Evolutionary conservation across 768 basidiomycete species (phyloP), one percentile per base, ranked within the genome.

Genomic region (Cyclocybe cylindracea): DNA sequence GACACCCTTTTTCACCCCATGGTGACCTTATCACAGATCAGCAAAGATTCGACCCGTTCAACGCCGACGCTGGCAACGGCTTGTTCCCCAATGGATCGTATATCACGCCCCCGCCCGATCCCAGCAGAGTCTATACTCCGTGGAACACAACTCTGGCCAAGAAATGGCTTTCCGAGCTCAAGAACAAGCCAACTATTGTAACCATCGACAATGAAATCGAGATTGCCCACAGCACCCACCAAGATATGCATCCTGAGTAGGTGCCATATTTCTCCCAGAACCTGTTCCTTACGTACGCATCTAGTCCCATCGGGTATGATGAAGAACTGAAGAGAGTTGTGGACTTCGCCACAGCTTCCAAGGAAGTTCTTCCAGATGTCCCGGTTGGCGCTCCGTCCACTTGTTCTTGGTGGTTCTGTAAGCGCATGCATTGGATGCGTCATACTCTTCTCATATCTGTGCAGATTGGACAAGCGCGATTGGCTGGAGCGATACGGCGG

Each of bases 181-280:
- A 60, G 39, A 74, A 80, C 68, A 80, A 79, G 59, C 80, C 80
- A 1, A 66, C 63, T 3, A 66, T 80, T 40, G 71, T 80, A 10
- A 67, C 77, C 5, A 70, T 82, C 49, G 80, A 82, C 60, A 82
- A 82, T 59, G 80, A 82, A 61, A 82, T 82, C 11, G 80, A 82
- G 60, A 82, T 82, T 47, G 77, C 80, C 10, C 65, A 66, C 45
- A 76, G 59, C 54, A 82, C 80, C 13, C 80, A 82, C 58, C 76
- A 78, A 61, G 80, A 82, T 54, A 82, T 82, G 78, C 80, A 82
- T 58, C 79, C 80, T 2, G 56, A 53, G 76, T 77, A 62, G 36
- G 70, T 58, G 13, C 6, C 16, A 14, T 5, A 8, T 18, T 46
- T 29, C 18, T 34, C 46, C 32, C 37, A 37, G 6, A 19, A 5